Percentiles rank a stretch among this genome's conserved stretches.
Conservation (phyloP, 106 monocot species). For the Dendrobium chrysotoxum region DNA sequence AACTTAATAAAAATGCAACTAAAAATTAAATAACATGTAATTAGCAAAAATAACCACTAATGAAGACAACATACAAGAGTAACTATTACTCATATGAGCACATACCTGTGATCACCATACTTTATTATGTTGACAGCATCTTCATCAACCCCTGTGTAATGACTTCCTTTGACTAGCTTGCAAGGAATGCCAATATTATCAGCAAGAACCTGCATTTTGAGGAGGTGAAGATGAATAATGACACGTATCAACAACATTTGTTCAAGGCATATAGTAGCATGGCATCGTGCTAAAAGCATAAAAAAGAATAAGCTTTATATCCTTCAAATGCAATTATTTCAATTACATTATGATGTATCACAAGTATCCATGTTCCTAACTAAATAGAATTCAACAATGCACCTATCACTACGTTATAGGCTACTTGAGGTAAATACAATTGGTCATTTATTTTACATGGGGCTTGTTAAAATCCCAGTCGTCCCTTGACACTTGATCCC, state of each 20-base stretch:
- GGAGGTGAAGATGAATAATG: neutral
- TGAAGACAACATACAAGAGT: neutral
- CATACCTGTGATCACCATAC: slow-evolving; percentile 50
- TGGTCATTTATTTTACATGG: neutral
- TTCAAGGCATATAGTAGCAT: neutral
- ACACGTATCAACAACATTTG: neutral
- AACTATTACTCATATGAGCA: neutral
- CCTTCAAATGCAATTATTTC: neutral
- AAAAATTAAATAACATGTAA: neutral
- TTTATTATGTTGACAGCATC: slow-evolving; percentile 95
- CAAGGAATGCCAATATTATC: slow-evolving; percentile 91
- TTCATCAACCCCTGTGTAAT: slow-evolving; percentile 90
- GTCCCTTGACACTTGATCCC: no score
- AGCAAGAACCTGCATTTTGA: slow-evolving; percentile 66
- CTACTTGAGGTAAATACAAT: neutral
- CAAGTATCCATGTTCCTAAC: neutral
- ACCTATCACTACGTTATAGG: neutral
- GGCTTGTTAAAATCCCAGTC: no score
- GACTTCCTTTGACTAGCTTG: slow-evolving; percentile 90
- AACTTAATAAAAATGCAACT: neutral
- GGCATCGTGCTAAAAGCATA: neutral
- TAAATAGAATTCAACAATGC: neutral
- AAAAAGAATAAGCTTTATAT: neutral
- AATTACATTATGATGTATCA: neutral
- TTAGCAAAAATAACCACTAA: neutral